Evolutionary conservation across 75 land plant genomes (phyloP).

Genomic region (Cryptomeria japonica): DNA sequence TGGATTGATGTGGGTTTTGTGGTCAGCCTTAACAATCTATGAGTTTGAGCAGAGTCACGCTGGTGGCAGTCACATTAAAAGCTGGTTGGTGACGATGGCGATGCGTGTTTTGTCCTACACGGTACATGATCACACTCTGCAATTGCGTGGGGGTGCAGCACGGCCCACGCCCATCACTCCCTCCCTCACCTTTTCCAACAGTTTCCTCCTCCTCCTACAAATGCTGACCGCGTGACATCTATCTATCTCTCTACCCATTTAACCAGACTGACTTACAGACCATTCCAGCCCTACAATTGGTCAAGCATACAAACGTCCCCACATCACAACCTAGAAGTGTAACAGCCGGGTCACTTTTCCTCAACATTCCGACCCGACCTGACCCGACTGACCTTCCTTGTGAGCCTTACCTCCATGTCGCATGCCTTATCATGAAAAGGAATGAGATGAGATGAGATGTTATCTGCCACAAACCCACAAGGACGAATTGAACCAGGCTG

Average conservation of each 20-base stretch:
- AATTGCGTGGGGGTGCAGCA: conserved; percentile 12
- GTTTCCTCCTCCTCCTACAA: conserved; percentile 4
- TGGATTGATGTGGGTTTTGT: neutral
- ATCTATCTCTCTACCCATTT: neutral
- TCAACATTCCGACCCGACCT: neutral
- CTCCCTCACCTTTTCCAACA: conserved; percentile 7
- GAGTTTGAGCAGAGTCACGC: neutral
- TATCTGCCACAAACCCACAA: too few relatives aligned
- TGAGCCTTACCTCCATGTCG: neutral
- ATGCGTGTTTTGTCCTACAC: conserved; percentile 7
- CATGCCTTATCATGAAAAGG: too few relatives aligned
- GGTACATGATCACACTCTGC: neutral
- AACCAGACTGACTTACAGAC: too few relatives aligned
- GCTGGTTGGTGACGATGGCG: neutral
- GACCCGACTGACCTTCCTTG: too few relatives aligned
- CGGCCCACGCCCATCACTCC: neutral
- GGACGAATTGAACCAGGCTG: too few relatives aligned
- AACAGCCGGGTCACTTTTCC: too few relatives aligned
- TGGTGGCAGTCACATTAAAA: neutral
- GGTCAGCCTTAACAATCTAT: neutral
- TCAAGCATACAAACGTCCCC: neutral
- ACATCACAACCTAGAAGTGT: too few relatives aligned
- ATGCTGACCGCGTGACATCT: neutral
- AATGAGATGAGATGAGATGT: too few relatives aligned
- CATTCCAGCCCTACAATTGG: neutral